Base-by-base conservation (phyloP, 2,329 filamentous ascomycete species). In the Penicillium sp. region DNA sequence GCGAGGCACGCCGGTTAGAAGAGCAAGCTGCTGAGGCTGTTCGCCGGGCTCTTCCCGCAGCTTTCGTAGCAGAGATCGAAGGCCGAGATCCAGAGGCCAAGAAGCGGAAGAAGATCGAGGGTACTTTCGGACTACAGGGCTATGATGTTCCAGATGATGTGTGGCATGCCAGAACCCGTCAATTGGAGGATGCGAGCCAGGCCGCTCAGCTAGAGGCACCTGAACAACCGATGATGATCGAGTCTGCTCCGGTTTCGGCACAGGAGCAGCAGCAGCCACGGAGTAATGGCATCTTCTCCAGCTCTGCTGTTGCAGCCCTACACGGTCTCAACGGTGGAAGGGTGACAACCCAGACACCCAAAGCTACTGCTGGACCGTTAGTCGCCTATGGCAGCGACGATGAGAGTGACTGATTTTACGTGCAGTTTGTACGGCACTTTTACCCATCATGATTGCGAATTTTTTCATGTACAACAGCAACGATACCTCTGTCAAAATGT, bases 21-120 rank as follows among this genome's bases (percentile, higher is more conserved):
- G 94, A 99, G 71, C 94, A 99, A 74, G 94, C 94, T 2, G 94
- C 94, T 0, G 94, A 97, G 69, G 95, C 94, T 1, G 91, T 99
- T 57, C 82, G 94, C 19, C 83, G 89, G 63, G 93, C 94, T 0
- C 79, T 99, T 5, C 94, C 94, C 0, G 91, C 89, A 0, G 91
- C 92, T 29, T 97, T 94, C 64, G 88, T 99, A 0, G 91, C 92
- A 0, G 92, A 99, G 79, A 88, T 99, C 48, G 94, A 99, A 74
- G 94, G 94, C 17, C 86, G 90, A 50, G 91, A 96, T 64, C 90
- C 90, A 0, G 91, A 93, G 67, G 89, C 92, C 41, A 84, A 87
- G 71, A 97, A 97, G 79, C 83, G 93, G 69, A 86, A 93, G 75
- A 95, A 91, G 77, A 86, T 96, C 27, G 91, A 97, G 73, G 92